phyloP scores from a whole-genome alignment of 768 basidiomycete species.

The Termitomyces bulborhizus region DNA sequence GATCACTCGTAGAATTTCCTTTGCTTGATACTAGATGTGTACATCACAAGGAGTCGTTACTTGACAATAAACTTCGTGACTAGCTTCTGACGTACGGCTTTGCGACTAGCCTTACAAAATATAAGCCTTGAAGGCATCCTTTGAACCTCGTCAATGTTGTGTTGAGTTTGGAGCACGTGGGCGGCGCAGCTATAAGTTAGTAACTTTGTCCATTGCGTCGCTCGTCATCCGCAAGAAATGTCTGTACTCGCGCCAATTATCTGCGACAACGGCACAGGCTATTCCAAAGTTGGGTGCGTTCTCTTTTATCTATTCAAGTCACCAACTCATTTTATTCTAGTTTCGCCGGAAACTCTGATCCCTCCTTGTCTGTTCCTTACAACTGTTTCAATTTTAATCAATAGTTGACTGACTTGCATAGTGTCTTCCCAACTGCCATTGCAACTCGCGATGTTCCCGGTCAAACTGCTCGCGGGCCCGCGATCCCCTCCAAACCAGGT shows the following conservation, averaged over 20 bases:
- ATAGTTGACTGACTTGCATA: conserved; percentile 18
- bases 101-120: too few species aligned
- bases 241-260: conserved; percentile 82
- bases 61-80: too few species aligned
- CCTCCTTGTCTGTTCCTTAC: conserved; percentile 73
- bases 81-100: too few species aligned
- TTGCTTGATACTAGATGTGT: too few species aligned
- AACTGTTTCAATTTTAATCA: background rate
- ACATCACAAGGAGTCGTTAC: too few species aligned
- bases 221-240: background rate
- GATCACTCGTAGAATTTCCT: too few species aligned
- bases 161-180: too few species aligned
- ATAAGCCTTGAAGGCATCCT: too few species aligned
- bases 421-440: conserved; percentile 98
- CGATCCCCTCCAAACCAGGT: conserved; percentile 79
- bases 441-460: conserved; percentile 76
- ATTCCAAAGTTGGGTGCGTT: conserved; percentile 91
- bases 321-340: conserved; percentile 31
- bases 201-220: background rate
- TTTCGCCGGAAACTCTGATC: conserved; percentile 98
- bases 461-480: conserved; percentile 62
- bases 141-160: too few species aligned
- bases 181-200: background rate
- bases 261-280: conserved; percentile 97
- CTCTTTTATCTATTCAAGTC: background rate